Evolutionary conservation across 176 grass and related monocot species (phyloP).

Genomic region (Guadua angustifolia): DNA sequence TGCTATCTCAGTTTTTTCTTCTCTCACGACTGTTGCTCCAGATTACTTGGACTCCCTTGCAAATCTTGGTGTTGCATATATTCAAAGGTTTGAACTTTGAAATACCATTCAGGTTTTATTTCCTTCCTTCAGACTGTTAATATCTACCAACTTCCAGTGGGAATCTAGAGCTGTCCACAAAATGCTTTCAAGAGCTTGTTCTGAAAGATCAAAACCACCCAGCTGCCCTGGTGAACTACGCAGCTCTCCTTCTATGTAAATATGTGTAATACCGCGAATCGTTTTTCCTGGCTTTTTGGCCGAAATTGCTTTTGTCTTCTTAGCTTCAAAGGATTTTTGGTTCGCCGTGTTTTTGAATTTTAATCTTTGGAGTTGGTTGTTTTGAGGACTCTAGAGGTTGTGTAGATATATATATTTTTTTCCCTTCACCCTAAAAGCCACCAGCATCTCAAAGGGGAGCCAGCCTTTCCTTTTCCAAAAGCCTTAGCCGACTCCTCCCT

Average conservation of each 20-base stretch:
- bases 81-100: constrained; percentile 74
- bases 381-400: too few relatives aligned
- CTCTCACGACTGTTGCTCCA: constrained; percentile 68
- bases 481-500: too few relatives aligned
- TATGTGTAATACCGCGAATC: too few relatives aligned
- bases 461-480: too few relatives aligned
- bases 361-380: too few relatives aligned
- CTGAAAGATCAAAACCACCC: constrained; percentile 97
- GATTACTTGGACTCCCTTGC: constrained; percentile 90
- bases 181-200: constrained; percentile 95
- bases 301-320: too few relatives aligned
- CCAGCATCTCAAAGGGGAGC: too few relatives aligned
- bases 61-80: constrained; percentile 84
- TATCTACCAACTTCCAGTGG: constrained; percentile 63
- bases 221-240: constrained; percentile 89
- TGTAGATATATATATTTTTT: too few relatives aligned
- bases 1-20: constrained; percentile 94
- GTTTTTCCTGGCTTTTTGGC: too few relatives aligned
- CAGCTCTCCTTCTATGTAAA: constrained; percentile 89
- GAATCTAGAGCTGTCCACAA: constrained; percentile 70
- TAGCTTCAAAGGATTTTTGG: too few relatives aligned
- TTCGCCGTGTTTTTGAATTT: too few relatives aligned
- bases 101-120: constrained; percentile 36
- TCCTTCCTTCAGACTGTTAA: constrained; percentile 39
- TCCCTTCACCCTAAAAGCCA: too few relatives aligned